Evolutionary conservation across 2,329 filamentous ascomycete species (phyloP).

Genomic region (Nemania sp.): DNA sequence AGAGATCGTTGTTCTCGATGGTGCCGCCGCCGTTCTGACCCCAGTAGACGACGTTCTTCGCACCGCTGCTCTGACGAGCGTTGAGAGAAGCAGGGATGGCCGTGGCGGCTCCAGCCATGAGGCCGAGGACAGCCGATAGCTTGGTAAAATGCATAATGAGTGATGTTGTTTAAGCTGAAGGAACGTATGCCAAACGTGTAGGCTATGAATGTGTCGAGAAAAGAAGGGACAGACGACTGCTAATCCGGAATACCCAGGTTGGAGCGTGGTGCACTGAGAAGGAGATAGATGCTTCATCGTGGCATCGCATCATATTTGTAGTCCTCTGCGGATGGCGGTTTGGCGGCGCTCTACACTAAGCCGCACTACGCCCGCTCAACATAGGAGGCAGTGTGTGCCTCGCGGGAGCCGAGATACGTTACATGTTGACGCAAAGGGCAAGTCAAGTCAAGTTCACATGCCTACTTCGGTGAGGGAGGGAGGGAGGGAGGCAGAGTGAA

Average conservation of each 20-base stretch:
- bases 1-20: slow-evolving; percentile 45
- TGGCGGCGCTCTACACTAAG: not conserved
- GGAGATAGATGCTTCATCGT: not conserved
- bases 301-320: slow-evolving; percentile 25
- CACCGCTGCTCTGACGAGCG: slow-evolving; percentile 4
- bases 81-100: slow-evolving; percentile 16
- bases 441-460: slow-evolving; percentile 21
- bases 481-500: not conserved
- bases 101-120: slow-evolving; percentile 22
- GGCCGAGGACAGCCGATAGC: slow-evolving; percentile 21
- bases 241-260: slow-evolving; percentile 11
- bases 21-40: slow-evolving; percentile 26
- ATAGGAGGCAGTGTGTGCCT: slow-evolving; percentile 12
- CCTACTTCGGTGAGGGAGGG: slow-evolving; percentile 1
- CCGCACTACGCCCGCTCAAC: not conserved
- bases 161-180: slow-evolving; percentile 13
- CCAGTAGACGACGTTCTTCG: slow-evolving; percentile 25
- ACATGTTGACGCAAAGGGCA: slow-evolving; percentile 25
- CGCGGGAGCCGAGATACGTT: slow-evolving; percentile 25
- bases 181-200: slow-evolving; percentile 16
- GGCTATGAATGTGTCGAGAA: not conserved
- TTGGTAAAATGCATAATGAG: slow-evolving; percentile 26
- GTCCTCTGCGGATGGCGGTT: not conserved
- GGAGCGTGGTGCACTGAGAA: slow-evolving; percentile 16
- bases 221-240: slow-evolving; percentile 12